phyloP scores from a whole-genome alignment of 257 asterid genomes.

The Solanum chmielewskii region DNA sequence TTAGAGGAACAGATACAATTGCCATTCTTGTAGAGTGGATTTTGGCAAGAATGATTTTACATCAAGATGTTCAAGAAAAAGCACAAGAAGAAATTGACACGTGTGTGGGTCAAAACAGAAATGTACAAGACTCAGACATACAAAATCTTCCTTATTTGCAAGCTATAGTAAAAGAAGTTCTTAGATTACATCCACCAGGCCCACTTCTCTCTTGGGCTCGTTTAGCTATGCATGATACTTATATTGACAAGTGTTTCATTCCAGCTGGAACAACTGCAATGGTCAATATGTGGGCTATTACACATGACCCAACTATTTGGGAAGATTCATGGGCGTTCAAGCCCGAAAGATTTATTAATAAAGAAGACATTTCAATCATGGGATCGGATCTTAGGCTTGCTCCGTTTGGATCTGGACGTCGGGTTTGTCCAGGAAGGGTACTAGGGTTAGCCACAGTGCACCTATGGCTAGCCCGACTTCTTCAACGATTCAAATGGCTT shows the following conservation, averaged over 20 bases:
- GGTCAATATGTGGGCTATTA: slow-evolving; percentile 82
- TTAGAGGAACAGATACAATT: neutral
- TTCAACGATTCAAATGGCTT: slow-evolving; percentile 43
- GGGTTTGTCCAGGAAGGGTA: slow-evolving; percentile 56
- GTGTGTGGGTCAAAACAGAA: slow-evolving; percentile 1
- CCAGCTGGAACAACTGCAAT: slow-evolving; percentile 61
- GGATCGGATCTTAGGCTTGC: slow-evolving; percentile 11
- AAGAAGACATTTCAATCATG: slow-evolving; percentile 31
- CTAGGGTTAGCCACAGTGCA: slow-evolving; percentile 54
- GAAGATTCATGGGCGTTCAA: slow-evolving; percentile 39
- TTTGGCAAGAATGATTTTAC: slow-evolving; percentile 45
- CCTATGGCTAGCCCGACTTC: slow-evolving; percentile 44
- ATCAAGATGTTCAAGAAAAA: slow-evolving; percentile 47
- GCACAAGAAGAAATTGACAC: slow-evolving; percentile 33
- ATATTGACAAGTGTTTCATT: slow-evolving; percentile 31
- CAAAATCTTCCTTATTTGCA: slow-evolving; percentile 41
- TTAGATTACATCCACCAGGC: slow-evolving; percentile 60
- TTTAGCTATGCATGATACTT: slow-evolving; percentile 35
- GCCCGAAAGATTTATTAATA: slow-evolving; percentile 46
- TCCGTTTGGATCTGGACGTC: slow-evolving; percentile 65
- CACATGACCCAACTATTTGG: slow-evolving; percentile 53
- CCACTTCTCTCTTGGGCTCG: slow-evolving; percentile 80
- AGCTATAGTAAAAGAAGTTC: slow-evolving; percentile 41
- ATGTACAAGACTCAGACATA: slow-evolving; percentile 27
- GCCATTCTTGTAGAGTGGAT: slow-evolving; percentile 60